Percentiles rank a stretch among this genome's conserved stretches.
phyloP scores from a whole-genome alignment of 176 grass and related monocot genomes.

The Calamus simplicifolius region DNA sequence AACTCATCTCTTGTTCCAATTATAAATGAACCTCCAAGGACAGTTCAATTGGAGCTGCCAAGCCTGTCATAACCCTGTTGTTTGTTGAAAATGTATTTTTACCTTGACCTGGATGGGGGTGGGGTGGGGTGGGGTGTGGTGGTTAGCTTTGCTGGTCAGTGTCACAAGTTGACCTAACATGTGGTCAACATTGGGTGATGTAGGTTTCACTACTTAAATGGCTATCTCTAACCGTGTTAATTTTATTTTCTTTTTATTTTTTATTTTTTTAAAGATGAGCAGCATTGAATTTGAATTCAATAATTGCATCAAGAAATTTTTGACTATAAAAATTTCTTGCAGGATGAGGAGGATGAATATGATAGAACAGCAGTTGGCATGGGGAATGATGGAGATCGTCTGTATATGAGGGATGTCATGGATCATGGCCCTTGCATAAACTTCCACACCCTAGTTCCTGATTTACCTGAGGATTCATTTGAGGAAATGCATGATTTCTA shows the following conservation, averaged over 20 bases:
- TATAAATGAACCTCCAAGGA: too few relatives aligned
- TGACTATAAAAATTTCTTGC: constrained; percentile 12
- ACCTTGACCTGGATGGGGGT: too few relatives aligned
- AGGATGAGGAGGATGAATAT: constrained; percentile 97
- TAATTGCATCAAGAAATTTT: not conserved
- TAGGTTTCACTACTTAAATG: too few relatives aligned
- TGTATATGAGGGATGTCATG: constrained; percentile 92
- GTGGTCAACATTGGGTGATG: too few relatives aligned
- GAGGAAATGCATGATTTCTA: constrained; percentile 25
- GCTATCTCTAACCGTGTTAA: too few relatives aligned
- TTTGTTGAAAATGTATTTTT: too few relatives aligned
- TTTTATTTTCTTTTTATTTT: not conserved
- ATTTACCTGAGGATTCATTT: constrained; percentile 56
- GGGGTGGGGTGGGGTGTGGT: too few relatives aligned
- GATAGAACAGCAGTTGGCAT: constrained; percentile 63
- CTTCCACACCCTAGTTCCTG: constrained; percentile 66
- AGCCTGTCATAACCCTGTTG: too few relatives aligned
- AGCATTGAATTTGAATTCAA: not conserved
- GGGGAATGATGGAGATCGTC: constrained; percentile 45
- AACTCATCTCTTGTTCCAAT: too few relatives aligned
- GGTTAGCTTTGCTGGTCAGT: too few relatives aligned
- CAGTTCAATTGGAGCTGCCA: too few relatives aligned
- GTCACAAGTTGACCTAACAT: too few relatives aligned
- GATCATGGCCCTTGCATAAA: constrained; percentile 71
- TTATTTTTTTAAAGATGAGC: not conserved